Evolutionary conservation across 1,284 basidiomycete genomes (phyloP).

Genomic region (Sporisorium sorghi): DNA sequence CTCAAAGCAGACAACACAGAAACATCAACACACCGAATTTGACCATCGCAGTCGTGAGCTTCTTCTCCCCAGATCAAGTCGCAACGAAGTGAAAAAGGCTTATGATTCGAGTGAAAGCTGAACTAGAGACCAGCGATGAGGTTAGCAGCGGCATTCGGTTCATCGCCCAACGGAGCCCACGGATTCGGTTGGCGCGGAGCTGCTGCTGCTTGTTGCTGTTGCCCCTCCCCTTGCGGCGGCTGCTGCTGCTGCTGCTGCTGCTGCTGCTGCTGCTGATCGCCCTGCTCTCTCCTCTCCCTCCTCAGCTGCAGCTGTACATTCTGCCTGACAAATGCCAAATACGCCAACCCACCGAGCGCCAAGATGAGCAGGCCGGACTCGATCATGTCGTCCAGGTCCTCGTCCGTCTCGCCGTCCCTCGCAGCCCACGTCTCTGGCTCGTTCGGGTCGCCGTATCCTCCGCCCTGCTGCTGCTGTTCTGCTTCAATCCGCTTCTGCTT

Average conservation of each 20-base stretch:
- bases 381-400: slow-evolving; percentile 59
- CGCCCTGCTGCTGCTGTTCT: slow-evolving; percentile 29
- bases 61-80: too few relatives aligned
- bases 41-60: too few relatives aligned
- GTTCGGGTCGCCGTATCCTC: slow-evolving; percentile 53
- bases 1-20: slow-evolving; percentile 2
- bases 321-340: slow-evolving; percentile 56
- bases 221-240: slow-evolving; percentile 11
- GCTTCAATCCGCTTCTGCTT: slow-evolving; percentile 17
- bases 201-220: too few relatives aligned
- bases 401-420: slow-evolving; percentile 38
- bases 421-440: slow-evolving; percentile 52
- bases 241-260: slow-evolving; percentile 20
- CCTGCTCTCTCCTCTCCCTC: slow-evolving; percentile 44
- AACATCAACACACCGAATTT: too few relatives aligned
- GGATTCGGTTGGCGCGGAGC: slow-evolving; percentile 23
- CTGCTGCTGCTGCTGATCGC: slow-evolving; percentile 13
- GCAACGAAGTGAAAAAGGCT: too few relatives aligned
- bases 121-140: slow-evolving; percentile 31
- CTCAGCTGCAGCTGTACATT: slow-evolving; percentile 54
- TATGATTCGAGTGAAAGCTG: background rate
- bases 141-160: slow-evolving; percentile 43
- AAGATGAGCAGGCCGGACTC: slow-evolving; percentile 57
- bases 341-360: slow-evolving; percentile 55
- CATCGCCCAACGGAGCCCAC: slow-evolving; percentile 35